These are phyloP conservation scores for Termitomyces sp. DNA, from an alignment of 1,284 basidiomycete species.

Conservation along the genomic window DNA sequence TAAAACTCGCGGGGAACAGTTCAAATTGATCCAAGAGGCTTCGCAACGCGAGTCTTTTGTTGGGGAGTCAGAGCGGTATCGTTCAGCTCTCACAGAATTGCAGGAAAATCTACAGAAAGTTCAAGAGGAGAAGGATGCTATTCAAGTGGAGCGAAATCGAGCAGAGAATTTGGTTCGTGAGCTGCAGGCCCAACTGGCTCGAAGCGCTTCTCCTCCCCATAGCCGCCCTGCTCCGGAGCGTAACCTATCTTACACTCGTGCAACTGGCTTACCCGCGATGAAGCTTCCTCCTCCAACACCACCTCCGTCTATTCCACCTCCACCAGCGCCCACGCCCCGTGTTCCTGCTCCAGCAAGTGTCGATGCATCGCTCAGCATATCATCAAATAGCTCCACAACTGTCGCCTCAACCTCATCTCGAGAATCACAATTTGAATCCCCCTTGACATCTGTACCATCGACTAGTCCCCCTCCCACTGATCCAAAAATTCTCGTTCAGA, in stretches of 20 bases:
- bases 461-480: constrained; percentile 36
- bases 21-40: constrained; percentile 61
- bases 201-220: constrained; percentile 49
- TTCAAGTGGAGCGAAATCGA: constrained; percentile 66
- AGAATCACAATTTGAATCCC: constrained; percentile 62
- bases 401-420: constrained; percentile 54
- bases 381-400: constrained; percentile 46
- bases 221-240: constrained; percentile 50
- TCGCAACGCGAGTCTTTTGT: constrained; percentile 69
- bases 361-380: constrained; percentile 45
- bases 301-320: constrained; percentile 83
- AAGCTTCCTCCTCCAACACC: constrained; percentile 87
- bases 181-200: constrained; percentile 68
- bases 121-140: constrained; percentile 75
- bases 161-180: constrained; percentile 68
- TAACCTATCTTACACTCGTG: constrained; percentile 47
- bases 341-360: constrained; percentile 35
- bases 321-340: constrained; percentile 73
- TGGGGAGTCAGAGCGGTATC: constrained; percentile 71
- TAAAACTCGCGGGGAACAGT: constrained; percentile 51
- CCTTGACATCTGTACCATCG: constrained; percentile 53
- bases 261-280: constrained; percentile 53
- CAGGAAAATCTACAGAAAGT: constrained; percentile 71
- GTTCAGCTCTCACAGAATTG: constrained; percentile 66
- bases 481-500: constrained; percentile 47